A percentile compares a stretch with the other conserved stretches of the same genome.
Conservation (phyloP, 192 early-diverging fungal species). For the Rhizoclosmatium globosum region DNA sequence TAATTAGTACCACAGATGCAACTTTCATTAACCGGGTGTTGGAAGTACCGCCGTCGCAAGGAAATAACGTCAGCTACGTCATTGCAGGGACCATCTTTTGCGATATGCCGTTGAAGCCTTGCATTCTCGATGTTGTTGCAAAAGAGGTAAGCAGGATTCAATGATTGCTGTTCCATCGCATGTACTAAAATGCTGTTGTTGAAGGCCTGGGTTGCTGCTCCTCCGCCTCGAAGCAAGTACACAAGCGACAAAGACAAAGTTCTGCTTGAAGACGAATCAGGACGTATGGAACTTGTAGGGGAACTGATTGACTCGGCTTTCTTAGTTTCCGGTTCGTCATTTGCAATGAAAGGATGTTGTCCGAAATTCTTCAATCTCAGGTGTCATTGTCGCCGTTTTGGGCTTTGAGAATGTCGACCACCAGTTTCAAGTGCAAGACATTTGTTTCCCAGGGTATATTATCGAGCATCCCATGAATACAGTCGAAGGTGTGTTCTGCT, state of each 20-base stretch:
- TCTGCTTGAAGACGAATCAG: slow-evolving; percentile 92
- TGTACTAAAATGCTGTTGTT: not conserved
- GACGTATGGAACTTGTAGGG: slow-evolving; percentile 81
- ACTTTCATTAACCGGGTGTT: slow-evolving; percentile 71
- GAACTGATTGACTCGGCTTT: slow-evolving; percentile 53
- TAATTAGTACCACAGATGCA: not conserved
- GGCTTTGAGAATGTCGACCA: slow-evolving; percentile 80
- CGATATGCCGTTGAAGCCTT: slow-evolving; percentile 88
- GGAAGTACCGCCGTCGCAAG: slow-evolving; percentile 67
- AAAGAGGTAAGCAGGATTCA: slow-evolving; percentile 65
- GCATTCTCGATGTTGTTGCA: slow-evolving; percentile 89
- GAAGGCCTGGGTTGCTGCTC: slow-evolving; percentile 72
- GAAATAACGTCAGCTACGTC: slow-evolving; percentile 61
- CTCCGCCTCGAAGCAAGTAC: slow-evolving; percentile 74
- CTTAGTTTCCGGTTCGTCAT: slow-evolving; percentile 75
- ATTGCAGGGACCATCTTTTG: slow-evolving; percentile 83
- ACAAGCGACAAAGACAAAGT: slow-evolving; percentile 66
- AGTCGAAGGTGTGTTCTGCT: not conserved
- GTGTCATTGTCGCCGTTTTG: slow-evolving; percentile 79
- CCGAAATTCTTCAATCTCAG: slow-evolving; percentile 40
- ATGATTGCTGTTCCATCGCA: slow-evolving; percentile 28
- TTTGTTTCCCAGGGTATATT: slow-evolving; percentile 74
- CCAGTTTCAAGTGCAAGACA: slow-evolving; percentile 84
- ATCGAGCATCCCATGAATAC: slow-evolving; percentile 35
- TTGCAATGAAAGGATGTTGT: not conserved